Evolutionary conservation across 2,329 filamentous ascomycete species (phyloP), one percentile per base, ranked within the genome.

Genomic region (Allantophomopsis lycopodina): DNA sequence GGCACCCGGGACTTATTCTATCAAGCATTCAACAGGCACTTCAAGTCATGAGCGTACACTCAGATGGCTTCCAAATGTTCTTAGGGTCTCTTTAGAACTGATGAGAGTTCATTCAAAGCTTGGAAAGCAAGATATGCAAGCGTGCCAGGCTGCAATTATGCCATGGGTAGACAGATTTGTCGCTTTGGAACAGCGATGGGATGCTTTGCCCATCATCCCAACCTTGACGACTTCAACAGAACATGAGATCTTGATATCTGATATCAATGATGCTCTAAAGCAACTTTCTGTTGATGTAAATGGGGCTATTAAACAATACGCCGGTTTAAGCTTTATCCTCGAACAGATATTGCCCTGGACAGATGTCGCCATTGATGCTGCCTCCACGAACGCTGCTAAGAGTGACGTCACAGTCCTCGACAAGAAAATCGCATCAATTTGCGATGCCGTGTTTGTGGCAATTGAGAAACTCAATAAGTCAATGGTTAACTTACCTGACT

Each of bases 361-460:
- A 4, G 43, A 58, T 20, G 53, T 61, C 17, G 36, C 49, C 3
- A 43, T 45, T 28, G 39, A 42, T 7, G 35, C 41, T 5, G 33
- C 34, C 11, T 36, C 40, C 8, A 35, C 49, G 39, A 38, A 44
- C 7, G 20, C 21, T 7, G 13, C 37, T 3, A 15, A 39, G 16
- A 34, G 37, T 2, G 42, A 32, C 36, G 49, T 48, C 39, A 30
- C 67, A 14, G 54, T 60, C 0, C 70, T 87, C 35, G 71, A 76
- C 33, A 60, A 68, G 12, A 63, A 68, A 3, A 58, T 86, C 2
- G 71, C 83, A 31, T 70, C 60, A 1, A 64, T 82, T n/a, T 73
- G 80, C 36, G 83, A 94, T 57, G 73, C 75, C 37, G 72, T 89
- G 20, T 74, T 95, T 2, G 81, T 89, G 30, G 79, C 83, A 1